Base-by-base conservation (phyloP, 2,329 filamentous ascomycete species). In the Aureobasidium sp. region DNA sequence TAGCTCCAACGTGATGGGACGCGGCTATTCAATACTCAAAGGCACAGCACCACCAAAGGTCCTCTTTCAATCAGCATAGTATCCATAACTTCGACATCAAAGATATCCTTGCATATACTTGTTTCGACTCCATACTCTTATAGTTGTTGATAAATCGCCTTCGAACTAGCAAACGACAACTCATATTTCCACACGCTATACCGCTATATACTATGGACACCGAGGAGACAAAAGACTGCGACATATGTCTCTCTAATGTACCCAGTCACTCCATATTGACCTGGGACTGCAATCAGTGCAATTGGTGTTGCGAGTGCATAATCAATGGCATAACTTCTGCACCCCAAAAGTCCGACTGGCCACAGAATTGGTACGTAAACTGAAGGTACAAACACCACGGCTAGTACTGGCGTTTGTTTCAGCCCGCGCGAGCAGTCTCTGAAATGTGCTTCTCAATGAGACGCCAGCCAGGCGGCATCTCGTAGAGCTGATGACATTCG, bases 201-300 rank as follows among this genome's bases (percentile, higher is more conserved):
- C 7, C 32, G 20, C 9, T 36, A 34, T 10, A 20, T 8, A 23
- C 47, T 17, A 51, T 51, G 29, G 48, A 36, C 29, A 3, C 32
- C 10, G 32, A 51, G 5, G 29, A 51, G 13, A 51, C n/a, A 12
- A 36, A 7, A 26, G 48, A 51, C n/a, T 51, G 48, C 48, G 48
- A 36, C 48, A 51, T 51, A 5, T 51, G 48, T 36, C 48, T 51
- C 27, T 36, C 29, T 6, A 29, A 15, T 8, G 5, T 34, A 23
- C 48, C 48, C 7, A 51, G 1, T 15, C 10, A 10, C 20, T 26
- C 36, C 9, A 20, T 41, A 20, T 27, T 41, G n/a, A 36, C 29
- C 9, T 53, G 51, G 51, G 51, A 53, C 34, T 53, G 51, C 36
- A 39, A 41, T 1, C 51, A 53, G 41, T 53, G 51, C 51, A 53